Percentiles rank a stretch among this genome's conserved stretches.
These are phyloP conservation scores for Chrysoporthe austroafricana DNA, from an alignment of 2,329 filamentous ascomycete species.

Conservation along the genomic window DNA sequence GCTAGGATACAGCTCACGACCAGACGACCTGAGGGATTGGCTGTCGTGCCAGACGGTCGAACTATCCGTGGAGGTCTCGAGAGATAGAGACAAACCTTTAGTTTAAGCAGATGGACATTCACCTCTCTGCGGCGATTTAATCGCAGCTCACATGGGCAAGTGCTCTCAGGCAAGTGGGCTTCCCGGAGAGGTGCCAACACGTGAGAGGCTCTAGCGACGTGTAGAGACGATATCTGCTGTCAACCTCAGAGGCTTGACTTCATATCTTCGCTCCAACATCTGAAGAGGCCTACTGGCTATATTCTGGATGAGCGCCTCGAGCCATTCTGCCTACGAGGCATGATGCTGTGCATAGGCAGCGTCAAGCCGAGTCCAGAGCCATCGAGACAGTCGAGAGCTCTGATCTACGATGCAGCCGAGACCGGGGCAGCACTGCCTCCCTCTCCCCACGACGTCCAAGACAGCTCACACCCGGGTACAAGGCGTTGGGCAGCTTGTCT, in stretches of 20 bases:
- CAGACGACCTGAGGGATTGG: neutral
- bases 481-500: neutral
- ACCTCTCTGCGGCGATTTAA: neutral
- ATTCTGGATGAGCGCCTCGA: neutral
- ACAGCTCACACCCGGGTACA: neutral
- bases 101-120: too few species aligned
- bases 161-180: neutral
- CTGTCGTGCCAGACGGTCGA: neutral
- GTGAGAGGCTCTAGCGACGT: neutral
- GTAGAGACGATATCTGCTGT: neutral
- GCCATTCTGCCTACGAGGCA: neutral
- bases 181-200: neutral
- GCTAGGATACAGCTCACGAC: neutral
- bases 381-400: neutral
- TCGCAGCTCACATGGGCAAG: neutral
- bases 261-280: neutral
- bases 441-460: neutral
- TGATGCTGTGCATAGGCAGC: neutral
- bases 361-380: neutral
- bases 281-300: neutral
- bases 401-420: neutral
- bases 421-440: neutral
- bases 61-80: neutral
- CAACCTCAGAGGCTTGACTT: neutral
- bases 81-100: too few species aligned